Evolutionary conservation across 78 protist genomes (phyloP), one percentile per base, ranked within the genome.

Genomic region (Speleostelium caveatum): DNA sequence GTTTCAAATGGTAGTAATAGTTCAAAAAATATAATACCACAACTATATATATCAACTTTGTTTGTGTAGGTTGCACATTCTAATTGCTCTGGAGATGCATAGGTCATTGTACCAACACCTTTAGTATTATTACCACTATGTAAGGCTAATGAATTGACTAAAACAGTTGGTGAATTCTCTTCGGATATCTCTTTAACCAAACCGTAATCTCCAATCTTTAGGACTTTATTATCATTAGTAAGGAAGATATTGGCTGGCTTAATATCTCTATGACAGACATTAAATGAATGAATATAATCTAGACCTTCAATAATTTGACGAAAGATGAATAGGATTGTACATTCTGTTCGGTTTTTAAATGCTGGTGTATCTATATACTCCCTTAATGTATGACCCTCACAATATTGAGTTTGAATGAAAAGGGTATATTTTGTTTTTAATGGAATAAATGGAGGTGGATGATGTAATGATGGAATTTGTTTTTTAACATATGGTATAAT

Each of bases 131-230:
- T 45, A 14, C 10, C 10, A 45, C 53, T 45, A 45, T 45, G 6
- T 45, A 45, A 45, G 6, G n/a, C 53, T 45, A 14, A 6, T 45
- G 53, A 45, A 16, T 30, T 62, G 5, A 30, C 3, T 3, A 28
- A 28, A 5, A 62, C 35, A 39, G 26, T 36, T 61, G 3, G 73
- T 67, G 4, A 53, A 67, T 22, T 39, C 21, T n/a, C n/a, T n/a
- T n/a, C n/a, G 26, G 79, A 32, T 0, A 80, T 53, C 38, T 80
- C 89, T 61, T 83, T 83, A 2, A 42, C 78, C 3, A 76, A 36
- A 26, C 80, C 80, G 53, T 75, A 87, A 42, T 87, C 94, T 26
- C 94, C 94, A 61, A 87, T 76, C 59, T 75, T 87, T 45, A 45
- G 6, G n/a, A 87, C 85, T 16, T 22, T 36, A n/a, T 41, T 38